These are phyloP conservation scores for Xylaria palmicola DNA, from an alignment of 495 filamentous ascomycete genomes.

Conservation along the genomic window DNA sequence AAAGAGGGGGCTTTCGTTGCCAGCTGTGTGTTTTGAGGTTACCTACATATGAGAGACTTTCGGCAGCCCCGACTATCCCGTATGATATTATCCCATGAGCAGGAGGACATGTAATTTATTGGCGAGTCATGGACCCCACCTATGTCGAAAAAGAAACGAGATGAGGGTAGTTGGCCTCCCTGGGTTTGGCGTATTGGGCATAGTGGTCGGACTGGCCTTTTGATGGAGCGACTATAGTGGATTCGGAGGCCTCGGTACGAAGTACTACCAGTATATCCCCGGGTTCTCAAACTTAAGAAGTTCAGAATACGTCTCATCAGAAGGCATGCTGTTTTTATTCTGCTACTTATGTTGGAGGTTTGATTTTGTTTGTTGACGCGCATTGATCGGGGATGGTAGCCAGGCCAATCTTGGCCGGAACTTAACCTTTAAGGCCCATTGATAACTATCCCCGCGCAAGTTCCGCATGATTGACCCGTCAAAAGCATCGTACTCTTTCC, in stretches of 20 bases:
- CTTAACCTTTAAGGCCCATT: not conserved
- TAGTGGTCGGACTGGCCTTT: not conserved
- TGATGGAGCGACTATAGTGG: not conserved
- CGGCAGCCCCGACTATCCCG: not conserved
- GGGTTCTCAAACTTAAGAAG: not conserved
- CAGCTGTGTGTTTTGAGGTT: not conserved
- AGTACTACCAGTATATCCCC: not conserved
- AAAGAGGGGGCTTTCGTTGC: no score
- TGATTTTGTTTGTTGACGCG: no score
- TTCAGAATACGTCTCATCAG: not conserved
- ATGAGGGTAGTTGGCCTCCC: not conserved
- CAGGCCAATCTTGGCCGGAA: not conserved
- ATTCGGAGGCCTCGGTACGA: constrained; percentile 2
- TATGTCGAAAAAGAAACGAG: not conserved
- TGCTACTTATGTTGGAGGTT: no score
- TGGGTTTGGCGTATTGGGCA: not conserved
- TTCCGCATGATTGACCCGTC: not conserved
- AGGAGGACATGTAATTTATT: not conserved
- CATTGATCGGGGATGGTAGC: not conserved
- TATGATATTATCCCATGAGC: not conserved
- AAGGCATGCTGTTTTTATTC: not conserved
- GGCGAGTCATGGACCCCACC: not conserved
- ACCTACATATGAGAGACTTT: constrained; percentile 2
- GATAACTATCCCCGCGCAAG: not conserved
- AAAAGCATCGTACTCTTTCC: not conserved